phyloP scores from a whole-genome alignment of 768 basidiomycete genomes.

The Hygrocybe coccinea region DNA sequence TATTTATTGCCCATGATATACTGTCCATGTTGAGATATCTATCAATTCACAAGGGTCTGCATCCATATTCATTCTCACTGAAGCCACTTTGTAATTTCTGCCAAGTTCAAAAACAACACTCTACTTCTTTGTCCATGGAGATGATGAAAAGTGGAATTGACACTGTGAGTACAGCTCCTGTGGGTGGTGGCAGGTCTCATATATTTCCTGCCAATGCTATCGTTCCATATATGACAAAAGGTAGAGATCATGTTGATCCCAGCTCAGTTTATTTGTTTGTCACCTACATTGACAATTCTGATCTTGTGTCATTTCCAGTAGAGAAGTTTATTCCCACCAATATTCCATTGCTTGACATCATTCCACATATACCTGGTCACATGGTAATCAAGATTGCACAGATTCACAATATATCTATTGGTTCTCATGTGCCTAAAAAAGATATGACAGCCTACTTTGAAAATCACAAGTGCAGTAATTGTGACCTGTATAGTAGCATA shows the following conservation, averaged over 20 bases:
- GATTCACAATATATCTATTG: not conserved
- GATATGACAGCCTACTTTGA: not conserved
- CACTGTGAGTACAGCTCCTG: not conserved
- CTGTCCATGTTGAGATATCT: not conserved
- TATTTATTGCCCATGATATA: not conserved
- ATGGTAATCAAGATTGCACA: not conserved
- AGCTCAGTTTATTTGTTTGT: not conserved
- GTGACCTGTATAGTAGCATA: not conserved
- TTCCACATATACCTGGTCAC: not conserved
- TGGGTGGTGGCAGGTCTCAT: not conserved
- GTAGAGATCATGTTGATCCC: not conserved
- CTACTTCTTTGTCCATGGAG: not conserved
- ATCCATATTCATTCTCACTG: not conserved
- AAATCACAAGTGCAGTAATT: not conserved
- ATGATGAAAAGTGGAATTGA: no score
- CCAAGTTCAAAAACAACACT: not conserved
- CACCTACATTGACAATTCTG: not conserved
- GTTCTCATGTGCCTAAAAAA: not conserved
- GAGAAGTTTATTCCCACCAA: not conserved
- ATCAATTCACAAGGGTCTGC: not conserved
- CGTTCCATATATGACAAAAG: not conserved
- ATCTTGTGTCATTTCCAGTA: not conserved
- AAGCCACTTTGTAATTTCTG: not conserved
- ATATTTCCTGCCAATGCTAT: not conserved
- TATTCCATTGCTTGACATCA: not conserved